Evolutionary conservation across 1,284 basidiomycete genomes (phyloP), one percentile per base, ranked within the genome.

Genomic region (Ceratobasidium sp.): DNA sequence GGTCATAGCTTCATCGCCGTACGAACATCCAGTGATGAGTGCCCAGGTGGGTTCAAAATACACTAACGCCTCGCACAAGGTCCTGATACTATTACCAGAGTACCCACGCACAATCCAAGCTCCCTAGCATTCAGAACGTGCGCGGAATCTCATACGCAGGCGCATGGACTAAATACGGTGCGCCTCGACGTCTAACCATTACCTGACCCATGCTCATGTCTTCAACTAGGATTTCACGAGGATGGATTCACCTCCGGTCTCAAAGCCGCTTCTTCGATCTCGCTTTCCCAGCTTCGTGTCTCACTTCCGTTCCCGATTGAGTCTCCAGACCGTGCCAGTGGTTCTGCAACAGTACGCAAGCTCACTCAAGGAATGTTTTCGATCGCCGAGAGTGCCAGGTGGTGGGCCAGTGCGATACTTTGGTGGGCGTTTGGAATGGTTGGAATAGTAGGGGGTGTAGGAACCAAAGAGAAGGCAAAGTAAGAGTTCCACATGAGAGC

Each of bases 131-230:
- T 65, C 93, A 95, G 82, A 89, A 89, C 78, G 86, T 80, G 24
- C 86, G 90, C 9, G 87, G 88, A 1, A 87, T 94, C 73, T 87
- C 89, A 19, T 95, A 89, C 80, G 91, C 89, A 1, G 92, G 93
- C 19, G 94, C 93, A 7, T 95, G 92, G 86, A 87, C 90, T 57
- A 88, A 89, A 72, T 94, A 93, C 78, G 93, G 82, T 7, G 33
- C 29, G 67, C 11, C 0, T n/a, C 4, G 11, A 14, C 1, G 6
- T 17, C 15, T 53, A 63, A 11, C 27, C 14, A 19, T 27, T 72
- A 19, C 22, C 50, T 81, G 76, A 60, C 65, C 66, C 27, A 33
- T 66, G n/a, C 48, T 9, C 3, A 17, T 31, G n/a, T 31, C 63
- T 29, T n/a, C 51, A 54, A 29, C 4, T n/a, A 60, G 67, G 89